Conservation (phyloP, 176 grass and related monocot genomes). For the Lolium rigidum region DNA sequence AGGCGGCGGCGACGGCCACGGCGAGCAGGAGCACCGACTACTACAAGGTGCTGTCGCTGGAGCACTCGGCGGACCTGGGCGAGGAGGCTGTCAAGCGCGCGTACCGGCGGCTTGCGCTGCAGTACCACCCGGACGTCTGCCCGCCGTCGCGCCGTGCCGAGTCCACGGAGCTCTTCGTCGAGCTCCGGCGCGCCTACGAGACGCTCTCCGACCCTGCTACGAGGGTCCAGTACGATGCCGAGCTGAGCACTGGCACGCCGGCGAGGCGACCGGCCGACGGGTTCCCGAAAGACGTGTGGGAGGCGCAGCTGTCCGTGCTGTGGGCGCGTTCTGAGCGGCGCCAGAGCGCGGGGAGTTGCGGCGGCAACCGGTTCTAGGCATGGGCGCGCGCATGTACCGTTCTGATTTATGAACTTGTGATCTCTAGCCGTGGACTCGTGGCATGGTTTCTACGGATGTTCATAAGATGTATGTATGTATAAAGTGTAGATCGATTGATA, state of each 20-base stretch:
- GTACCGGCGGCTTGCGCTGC: constrained; percentile 71
- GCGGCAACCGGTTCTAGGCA: not conserved
- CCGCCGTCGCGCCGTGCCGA: constrained; percentile 49
- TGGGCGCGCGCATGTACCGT: not conserved
- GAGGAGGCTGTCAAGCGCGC: constrained; percentile 68
- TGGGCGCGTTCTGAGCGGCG: constrained; percentile 31
- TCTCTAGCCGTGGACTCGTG: not conserved
- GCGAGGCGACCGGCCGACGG: not conserved
- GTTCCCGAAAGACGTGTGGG: constrained; percentile 58
- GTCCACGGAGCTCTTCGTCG: constrained; percentile 69
- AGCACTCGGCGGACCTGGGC: constrained; percentile 46
- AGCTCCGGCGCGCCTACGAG: constrained; percentile 77
- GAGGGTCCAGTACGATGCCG: constrained; percentile 55
- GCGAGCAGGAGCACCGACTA: constrained; percentile 31
- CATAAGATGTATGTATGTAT: no score
- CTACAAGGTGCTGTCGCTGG: constrained; percentile 67
- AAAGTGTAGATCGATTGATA: no score
- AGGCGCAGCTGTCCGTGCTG: constrained; percentile 52
- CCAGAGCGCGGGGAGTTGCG: constrained; percentile 14
- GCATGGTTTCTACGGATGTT: not conserved
- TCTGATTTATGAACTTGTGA: not conserved
- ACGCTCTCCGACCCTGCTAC: constrained; percentile 66
- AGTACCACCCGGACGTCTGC: constrained; percentile 74
- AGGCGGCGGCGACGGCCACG: not conserved
- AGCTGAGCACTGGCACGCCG: constrained; percentile 18